Evolutionary conservation across 1,284 basidiomycete genomes (phyloP), one percentile per base, ranked within the genome.

Genomic region (Boletus mariae): DNA sequence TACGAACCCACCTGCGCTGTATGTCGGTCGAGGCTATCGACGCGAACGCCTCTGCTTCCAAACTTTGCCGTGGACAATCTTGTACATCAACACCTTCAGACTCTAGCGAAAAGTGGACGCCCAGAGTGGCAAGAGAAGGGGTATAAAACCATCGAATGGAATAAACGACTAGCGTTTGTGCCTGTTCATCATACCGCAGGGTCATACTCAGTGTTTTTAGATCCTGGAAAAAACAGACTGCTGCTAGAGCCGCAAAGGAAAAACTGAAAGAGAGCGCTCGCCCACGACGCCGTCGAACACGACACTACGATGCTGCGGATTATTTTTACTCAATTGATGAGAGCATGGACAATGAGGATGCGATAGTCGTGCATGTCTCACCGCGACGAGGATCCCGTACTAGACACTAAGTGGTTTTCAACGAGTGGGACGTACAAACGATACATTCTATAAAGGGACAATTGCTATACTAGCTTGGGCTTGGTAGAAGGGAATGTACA

Each of bases 1-100:
- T 47, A 59, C 61, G 48, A 63, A 40, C 68, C 70, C 8, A 70
- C 65, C 5, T 83, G 81, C 50, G 74, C 80, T 0, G 62, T 76
- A 28, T 83, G 81, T 58, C 79, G 82, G 35, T 66, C 73, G 31
- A 61, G 53, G 38, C 61, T 83, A 38, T 59, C 63, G 10, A 49
- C 48, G 23, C 55, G 55, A n/a, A 64, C 52, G 31, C 74, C 79
- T 6, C 70, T 84, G 60, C 72, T 81, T 57, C 76, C 79, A 0
- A 83, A 83, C 61, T 74, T 80, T 57, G 60, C 72, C 4, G 69
- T 78, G 55, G 80, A 84, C 55, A 77, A 72, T 51, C 60, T 74
- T n/a, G 74, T 83, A 7, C 75, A 75, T 48, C 76, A 72, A 57
- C 73, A 83, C 56, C 64, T 83, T 13, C 61, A 67, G 31, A 70